Base-by-base conservation (phyloP, 1,284 basidiomycete species). In the Ceratobasidium papillatum region DNA sequence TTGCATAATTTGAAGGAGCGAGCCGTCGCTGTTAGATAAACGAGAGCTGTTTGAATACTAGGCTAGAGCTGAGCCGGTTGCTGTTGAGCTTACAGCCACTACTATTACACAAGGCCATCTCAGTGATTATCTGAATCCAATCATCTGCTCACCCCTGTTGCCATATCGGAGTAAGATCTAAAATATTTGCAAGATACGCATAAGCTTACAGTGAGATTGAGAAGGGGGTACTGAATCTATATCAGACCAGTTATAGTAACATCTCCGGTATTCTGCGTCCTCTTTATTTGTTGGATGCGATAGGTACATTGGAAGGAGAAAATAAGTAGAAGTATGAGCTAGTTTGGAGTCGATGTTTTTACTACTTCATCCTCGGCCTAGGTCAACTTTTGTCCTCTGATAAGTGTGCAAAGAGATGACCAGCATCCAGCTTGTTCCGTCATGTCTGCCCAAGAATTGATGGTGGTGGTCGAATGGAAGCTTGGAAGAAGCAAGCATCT, bases 111-210 rank as follows among this genome's bases (percentile, higher is more conserved):
- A 11, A 58, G 5, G 8, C 14, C 36, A 69, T 56, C 22, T 38
- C 32, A 12, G 36, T 32, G 22, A 69, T 32, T 3, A 45, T 14
- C 17, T 4, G 9, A 22, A 69, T 69, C 7, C 51, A 52, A 7
- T 69, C 66, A 11, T 38, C 27, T 38, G 66, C 38, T 52, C 66
- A 69, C n/a, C 66, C 66, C 36, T 43, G 36, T 19, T 52, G 66
- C 25, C 43, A 52, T 52, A 69, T 69, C 52, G 38, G 36, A 22
- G 7, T 3, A 14, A 69, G 5, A 30, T 69, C 66, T 52, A 41
- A n/a, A n/a, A n/a, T n/a, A 68, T 68, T 22, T 54, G 47, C 12
- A 49, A 25, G 25, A 49, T 34, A 14, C 64, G 64, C 30, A 68
- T 32, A 19, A 68, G 49, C 49, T 68, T 68, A 34, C 30, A 32